Evolutionary conservation across 306 rosid species (phyloP).

Genomic region (Pachyrhizus erosus): DNA sequence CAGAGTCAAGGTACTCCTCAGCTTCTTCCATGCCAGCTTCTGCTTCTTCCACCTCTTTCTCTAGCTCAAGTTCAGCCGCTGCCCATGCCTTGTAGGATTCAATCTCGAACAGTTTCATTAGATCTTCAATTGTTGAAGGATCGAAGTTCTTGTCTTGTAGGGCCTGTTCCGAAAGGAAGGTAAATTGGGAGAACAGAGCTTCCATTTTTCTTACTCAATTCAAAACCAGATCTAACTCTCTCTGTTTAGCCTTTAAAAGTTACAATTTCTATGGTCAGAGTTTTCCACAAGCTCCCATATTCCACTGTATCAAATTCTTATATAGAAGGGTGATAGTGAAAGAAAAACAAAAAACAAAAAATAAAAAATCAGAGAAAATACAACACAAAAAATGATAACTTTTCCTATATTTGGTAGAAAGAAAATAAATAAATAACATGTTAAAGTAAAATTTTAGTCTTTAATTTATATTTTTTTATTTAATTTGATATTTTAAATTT

Average conservation of each 20-base stretch:
- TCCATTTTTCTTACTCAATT: conserved; percentile 55
- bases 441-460: too few species aligned
- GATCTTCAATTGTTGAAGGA: conserved; percentile 77
- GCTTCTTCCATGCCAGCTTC: conserved; percentile 65
- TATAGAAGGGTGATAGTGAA: too few species aligned
- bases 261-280: neutral
- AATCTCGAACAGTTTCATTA: conserved; percentile 85
- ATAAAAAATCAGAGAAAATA: too few species aligned
- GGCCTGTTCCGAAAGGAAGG: conserved; percentile 75
- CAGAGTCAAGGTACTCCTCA: conserved; percentile 75
- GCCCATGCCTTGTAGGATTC: conserved; percentile 98
- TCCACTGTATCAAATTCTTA: neutral
- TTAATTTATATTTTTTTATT: too few species aligned
- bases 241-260: conserved; percentile 7
- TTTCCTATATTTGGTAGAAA: too few species aligned
- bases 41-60: conserved; percentile 61
- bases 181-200: conserved; percentile 75
- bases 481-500: too few species aligned
- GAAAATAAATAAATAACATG: too few species aligned
- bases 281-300: neutral
- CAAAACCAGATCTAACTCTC: conserved; percentile 35
- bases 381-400: too few species aligned
- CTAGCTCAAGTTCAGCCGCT: conserved; percentile 68
- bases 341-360: too few species aligned
- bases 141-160: conserved; percentile 81